phyloP scores from a whole-genome alignment of 495 filamentous ascomycete genomes.

The Penicillium alfredii region DNA sequence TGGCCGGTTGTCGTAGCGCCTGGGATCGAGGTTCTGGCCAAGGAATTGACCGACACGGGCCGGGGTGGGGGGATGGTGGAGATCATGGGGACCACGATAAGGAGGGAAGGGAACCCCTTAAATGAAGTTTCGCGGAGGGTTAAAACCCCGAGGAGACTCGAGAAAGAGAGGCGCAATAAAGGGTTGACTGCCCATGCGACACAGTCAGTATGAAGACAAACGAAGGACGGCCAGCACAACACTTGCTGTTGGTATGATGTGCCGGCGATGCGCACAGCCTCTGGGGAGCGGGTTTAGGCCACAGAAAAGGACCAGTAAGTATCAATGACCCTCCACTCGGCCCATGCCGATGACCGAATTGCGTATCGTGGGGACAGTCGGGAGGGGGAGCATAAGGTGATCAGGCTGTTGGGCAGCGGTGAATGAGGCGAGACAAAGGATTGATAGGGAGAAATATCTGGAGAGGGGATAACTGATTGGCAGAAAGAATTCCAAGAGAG shows the following conservation, averaged over 20 bases:
- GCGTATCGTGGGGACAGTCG: neutral
- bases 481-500: too few species aligned
- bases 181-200: too few species aligned
- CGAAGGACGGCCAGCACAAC: too few species aligned
- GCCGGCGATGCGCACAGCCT: too few species aligned
- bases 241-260: too few species aligned
- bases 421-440: conserved; percentile 6
- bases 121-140: neutral
- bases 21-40: conserved; percentile 17
- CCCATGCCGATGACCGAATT: neutral
- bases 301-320: too few species aligned
- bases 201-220: too few species aligned
- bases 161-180: conserved; percentile 2
- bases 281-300: too few species aligned
- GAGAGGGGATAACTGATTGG: too few species aligned
- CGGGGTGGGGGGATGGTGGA: conserved; percentile 31
- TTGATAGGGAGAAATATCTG: neutral
- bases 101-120: too few species aligned
- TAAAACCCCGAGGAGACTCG: conserved; percentile 8
- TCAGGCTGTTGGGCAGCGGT: conserved; percentile 4
- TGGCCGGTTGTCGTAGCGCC: conserved; percentile 16
- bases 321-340: too few species aligned
- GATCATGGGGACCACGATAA: conserved; percentile 22
- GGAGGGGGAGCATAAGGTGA: conserved; percentile 1
- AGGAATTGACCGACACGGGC: conserved; percentile 32